Evolutionary conservation across 164 flowering plant species (phyloP), one percentile per base, ranked within the genome.

Genomic region (Magnolia officinalis): DNA sequence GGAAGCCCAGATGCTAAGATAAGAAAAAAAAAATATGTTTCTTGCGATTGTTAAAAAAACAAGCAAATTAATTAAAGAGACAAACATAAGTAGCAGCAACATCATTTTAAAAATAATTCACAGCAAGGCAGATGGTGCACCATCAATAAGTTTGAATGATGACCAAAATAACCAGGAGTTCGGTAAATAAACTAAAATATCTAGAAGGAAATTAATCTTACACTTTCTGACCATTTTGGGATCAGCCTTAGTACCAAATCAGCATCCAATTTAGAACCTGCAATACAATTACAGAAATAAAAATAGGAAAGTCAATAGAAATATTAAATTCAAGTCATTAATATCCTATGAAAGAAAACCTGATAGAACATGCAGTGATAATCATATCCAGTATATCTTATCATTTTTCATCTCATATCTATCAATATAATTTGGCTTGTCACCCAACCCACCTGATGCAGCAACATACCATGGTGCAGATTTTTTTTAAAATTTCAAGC

Each of bases 161-260:
- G 45, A 37, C 45, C 45, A 37, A 55, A 55, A 55, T 55, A 55
- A 16, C 61, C 13, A 55, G 18, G 13, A 55, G 18, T 16, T 55
- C 8, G 4, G 18, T 55, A 67, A 67, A 29, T 24, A 0, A 26
- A 37, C 6, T 26, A 74, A 66, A 71, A 68, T 8, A 14, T 8
- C 24, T 58, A 70, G 18, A n/a, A 68, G 71, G 71, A 64, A 72
- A 11, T 6, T 19, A 31, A 70, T 77, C 93, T 87, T 90, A 94
- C 98, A 79, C 79, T 86, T 84, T 83, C 82, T 79, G 92, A 80
- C 97, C 96, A 94, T 78, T 88, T 87, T 59, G 92, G 89, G 19
- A 89, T 84, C 84, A 94, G 81, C 79, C 76, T 81, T 72, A 90
- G 87, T 68, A 94, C 84, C 72, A 63, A 78, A 78, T 92, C 91